phyloP scores from a whole-genome alignment of 2,329 filamentous ascomycete species.

The Cyanodermella asteris region DNA sequence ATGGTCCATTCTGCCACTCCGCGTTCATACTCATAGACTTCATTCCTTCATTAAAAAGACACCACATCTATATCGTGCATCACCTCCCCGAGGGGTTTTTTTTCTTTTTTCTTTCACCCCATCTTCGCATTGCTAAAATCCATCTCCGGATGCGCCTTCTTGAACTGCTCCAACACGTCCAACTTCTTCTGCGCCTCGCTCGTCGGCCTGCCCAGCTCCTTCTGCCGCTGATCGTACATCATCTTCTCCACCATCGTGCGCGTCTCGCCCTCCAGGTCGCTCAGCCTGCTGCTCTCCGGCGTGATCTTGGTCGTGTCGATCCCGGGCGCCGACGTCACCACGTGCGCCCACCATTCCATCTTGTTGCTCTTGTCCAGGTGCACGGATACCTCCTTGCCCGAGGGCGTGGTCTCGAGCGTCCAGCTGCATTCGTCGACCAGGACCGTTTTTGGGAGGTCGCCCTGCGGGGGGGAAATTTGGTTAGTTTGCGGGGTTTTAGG shows the following conservation, averaged over 20 bases:
- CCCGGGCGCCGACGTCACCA: conserved; percentile 64
- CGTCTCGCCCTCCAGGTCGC: conserved; percentile 86
- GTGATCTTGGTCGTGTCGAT: conserved; percentile 92
- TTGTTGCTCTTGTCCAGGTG: conserved; percentile 93
- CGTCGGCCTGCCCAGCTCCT: conserved; percentile 71
- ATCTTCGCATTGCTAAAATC: conserved; percentile 46
- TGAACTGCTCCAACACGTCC: conserved; percentile 83
- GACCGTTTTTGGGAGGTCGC: conserved; percentile 62
- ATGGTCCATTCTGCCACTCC: too few species aligned
- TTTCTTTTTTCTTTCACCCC: conserved; percentile 14
- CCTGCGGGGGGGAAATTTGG: conserved; percentile 29
- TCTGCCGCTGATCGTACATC: conserved; percentile 98
- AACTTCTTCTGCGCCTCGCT: conserved; percentile 91
- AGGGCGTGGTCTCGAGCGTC: conserved; percentile 54
- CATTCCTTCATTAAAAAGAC: too few species aligned
- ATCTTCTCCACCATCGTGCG: conserved; percentile 98
- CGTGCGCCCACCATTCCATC: conserved; percentile 96
- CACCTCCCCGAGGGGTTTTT: too few species aligned
- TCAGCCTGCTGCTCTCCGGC: conserved; percentile 77
- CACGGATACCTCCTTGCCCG: conserved; percentile 54
- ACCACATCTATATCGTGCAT: too few species aligned
- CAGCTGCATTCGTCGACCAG: conserved; percentile 76
- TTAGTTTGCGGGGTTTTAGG: background rate
- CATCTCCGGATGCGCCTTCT: conserved; percentile 56
- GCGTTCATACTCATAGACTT: too few species aligned